Evolutionary conservation across 352 stramenopile species (phyloP).

Genomic region (Globisporangium lucens): DNA sequence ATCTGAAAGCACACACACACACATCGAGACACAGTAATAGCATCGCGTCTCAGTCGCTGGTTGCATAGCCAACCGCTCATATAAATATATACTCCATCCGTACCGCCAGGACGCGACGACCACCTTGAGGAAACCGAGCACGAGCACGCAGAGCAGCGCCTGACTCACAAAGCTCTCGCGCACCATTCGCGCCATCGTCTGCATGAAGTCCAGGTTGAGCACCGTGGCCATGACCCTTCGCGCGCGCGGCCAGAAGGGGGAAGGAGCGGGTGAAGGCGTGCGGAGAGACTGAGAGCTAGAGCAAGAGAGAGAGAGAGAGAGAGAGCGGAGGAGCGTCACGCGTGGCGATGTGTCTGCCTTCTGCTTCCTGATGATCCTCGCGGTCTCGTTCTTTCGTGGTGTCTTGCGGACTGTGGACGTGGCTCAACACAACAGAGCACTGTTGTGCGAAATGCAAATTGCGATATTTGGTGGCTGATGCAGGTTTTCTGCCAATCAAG

Average conservation of each 20-base stretch:
- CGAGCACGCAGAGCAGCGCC: constrained; percentile 51
- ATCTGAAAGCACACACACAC: constrained; percentile 17
- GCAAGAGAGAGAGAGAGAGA: not conserved
- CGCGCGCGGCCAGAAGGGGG: not conserved
- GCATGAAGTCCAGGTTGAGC: constrained; percentile 62
- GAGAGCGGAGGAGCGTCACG: not conserved
- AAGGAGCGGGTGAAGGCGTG: not conserved
- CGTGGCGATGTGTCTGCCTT: not conserved
- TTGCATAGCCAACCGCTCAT: not conserved
- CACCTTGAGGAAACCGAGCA: constrained; percentile 55
- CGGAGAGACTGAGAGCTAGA: not conserved
- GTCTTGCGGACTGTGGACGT: not conserved
- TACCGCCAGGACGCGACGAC: constrained; percentile 60
- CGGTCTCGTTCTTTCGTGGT: not conserved
- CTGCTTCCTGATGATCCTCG: not conserved
- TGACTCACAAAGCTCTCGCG: constrained; percentile 67
- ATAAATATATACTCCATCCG: not conserved
- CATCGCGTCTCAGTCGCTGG: not conserved
- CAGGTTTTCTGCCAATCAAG: constrained; percentile 18
- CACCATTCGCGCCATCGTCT: constrained; percentile 56
- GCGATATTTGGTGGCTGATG: not conserved
- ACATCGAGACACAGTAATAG: not conserved
- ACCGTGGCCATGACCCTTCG: constrained; percentile 40
- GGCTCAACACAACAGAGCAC: not conserved
- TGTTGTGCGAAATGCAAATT: not conserved